Evolutionary conservation across 768 basidiomycete genomes (phyloP).

Genomic region (Grammothele lineata): DNA sequence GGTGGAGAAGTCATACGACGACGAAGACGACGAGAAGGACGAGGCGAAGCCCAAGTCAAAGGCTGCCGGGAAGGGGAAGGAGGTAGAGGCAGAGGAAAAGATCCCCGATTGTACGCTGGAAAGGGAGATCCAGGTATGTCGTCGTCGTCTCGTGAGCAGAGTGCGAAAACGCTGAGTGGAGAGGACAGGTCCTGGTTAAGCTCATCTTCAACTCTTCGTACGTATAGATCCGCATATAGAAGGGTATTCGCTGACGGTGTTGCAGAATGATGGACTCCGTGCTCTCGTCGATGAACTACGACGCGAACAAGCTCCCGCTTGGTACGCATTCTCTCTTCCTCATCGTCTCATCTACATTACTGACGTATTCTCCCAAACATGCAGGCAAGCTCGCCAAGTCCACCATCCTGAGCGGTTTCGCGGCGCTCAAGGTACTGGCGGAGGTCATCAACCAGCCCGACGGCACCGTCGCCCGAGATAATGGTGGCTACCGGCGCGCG

Average conservation of each 20-base stretch:
- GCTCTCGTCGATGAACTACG: conserved; percentile 61
- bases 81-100: conserved; percentile 25
- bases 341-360: not conserved
- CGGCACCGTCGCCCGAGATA: conserved; percentile 32
- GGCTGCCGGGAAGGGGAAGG: conserved; percentile 26
- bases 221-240: too few species aligned
- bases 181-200: conserved; percentile 41
- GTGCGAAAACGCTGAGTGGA: too few species aligned
- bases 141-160: conserved; percentile 26
- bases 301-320: conserved; percentile 59
- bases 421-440: conserved; percentile 44
- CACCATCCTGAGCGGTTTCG: conserved; percentile 56
- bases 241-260: too few species aligned
- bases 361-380: not conserved
- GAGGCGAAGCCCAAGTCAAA: conserved; percentile 8
- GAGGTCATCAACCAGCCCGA: conserved; percentile 49
- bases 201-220: conserved; percentile 51
- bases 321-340: conserved; percentile 29
- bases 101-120: conserved; percentile 45
- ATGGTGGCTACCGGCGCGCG: conserved; percentile 36
- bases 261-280: conserved; percentile 49
- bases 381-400: conserved; percentile 56
- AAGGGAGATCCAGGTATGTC: conserved; percentile 44
- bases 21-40: conserved; percentile 44
- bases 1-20: conserved; percentile 27